Conservation (phyloP, 2,329 filamentous ascomycete genomes). For the Sclerotinia sclerotiorum region DNA sequence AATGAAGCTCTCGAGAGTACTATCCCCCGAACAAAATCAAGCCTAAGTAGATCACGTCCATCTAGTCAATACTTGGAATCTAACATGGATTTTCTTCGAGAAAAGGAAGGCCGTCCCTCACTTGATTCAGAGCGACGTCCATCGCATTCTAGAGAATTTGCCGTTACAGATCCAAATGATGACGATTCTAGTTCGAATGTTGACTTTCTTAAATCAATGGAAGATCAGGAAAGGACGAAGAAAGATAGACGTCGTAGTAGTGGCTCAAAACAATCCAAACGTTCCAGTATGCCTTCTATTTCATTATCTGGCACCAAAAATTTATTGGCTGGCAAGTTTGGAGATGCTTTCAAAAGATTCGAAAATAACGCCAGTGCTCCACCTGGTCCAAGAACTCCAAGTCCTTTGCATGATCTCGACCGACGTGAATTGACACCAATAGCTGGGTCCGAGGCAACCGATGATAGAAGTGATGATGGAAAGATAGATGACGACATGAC, state of each 20-base stretch:
- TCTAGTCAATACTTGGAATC: slow-evolving; percentile 81
- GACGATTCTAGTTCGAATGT: slow-evolving; percentile 70
- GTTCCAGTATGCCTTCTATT: slow-evolving; percentile 67
- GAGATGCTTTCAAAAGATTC: slow-evolving; percentile 90
- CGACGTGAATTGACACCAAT: slow-evolving; percentile 61
- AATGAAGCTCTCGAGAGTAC: slow-evolving; percentile 58
- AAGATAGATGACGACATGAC: slow-evolving; percentile 68
- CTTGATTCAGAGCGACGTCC: slow-evolving; percentile 39
- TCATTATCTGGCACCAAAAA: slow-evolving; percentile 74
- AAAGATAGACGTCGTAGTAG: slow-evolving; percentile 53
- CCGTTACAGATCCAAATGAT: slow-evolving; percentile 43
- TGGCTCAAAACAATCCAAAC: slow-evolving; percentile 62
- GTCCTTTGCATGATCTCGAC: slow-evolving; percentile 45
- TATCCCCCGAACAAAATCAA: slow-evolving; percentile 62
- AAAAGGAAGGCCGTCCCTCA: slow-evolving; percentile 56
- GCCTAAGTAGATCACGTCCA: slow-evolving; percentile 69
- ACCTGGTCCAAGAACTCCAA: slow-evolving; percentile 47
- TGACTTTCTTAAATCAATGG: slow-evolving; percentile 76
- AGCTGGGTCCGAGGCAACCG: slow-evolving; percentile 72
- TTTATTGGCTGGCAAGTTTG: slow-evolving; percentile 83
- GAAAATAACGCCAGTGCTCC: slow-evolving; percentile 54
- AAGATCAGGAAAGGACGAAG: slow-evolving; percentile 58
- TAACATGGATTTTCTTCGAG: slow-evolving; percentile 78
- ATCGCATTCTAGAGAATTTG: slow-evolving; percentile 34
- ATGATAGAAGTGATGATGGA: slow-evolving; percentile 66